Evolutionary conservation across 257 asterid genomes (phyloP).

Genomic region (Schizonepeta tenuifolia): DNA sequence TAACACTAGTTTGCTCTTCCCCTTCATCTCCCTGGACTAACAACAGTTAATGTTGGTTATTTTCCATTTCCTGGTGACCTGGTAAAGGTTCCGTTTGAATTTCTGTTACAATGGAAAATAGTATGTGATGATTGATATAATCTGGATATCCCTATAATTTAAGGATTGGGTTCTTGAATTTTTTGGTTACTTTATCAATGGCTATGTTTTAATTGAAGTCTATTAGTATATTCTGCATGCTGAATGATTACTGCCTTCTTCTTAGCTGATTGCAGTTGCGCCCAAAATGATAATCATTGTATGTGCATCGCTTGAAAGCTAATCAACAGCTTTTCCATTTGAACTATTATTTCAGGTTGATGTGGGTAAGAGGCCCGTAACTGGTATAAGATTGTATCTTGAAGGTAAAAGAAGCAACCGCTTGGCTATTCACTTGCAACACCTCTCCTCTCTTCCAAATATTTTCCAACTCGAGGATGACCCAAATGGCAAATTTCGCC

Average conservation of each 20-base stretch:
- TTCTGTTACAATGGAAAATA: too few relatives aligned
- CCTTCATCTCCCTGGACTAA: too few relatives aligned
- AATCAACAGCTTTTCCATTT: neutral
- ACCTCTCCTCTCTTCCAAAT: constrained; percentile 91
- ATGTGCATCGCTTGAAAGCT: constrained; percentile 16
- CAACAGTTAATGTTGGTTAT: too few relatives aligned
- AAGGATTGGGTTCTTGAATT: neutral
- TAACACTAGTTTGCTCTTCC: too few relatives aligned
- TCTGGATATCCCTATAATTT: neutral
- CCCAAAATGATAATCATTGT: constrained; percentile 1
- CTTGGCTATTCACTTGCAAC: constrained; percentile 92
- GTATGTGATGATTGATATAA: neutral
- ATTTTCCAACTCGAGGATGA: constrained; percentile 80
- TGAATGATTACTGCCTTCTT: constrained; percentile 6
- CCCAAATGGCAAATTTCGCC: constrained; percentile 57
- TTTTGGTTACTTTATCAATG: neutral
- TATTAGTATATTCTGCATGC: neutral
- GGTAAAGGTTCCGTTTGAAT: too few relatives aligned
- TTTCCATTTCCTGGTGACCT: too few relatives aligned
- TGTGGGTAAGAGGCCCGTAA: constrained; percentile 91
- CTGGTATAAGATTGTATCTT: constrained; percentile 88
- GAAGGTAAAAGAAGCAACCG: constrained; percentile 97
- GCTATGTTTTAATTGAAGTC: neutral
- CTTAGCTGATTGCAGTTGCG: neutral
- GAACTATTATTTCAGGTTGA: constrained; percentile 67